Evolutionary conservation across 2,329 filamentous ascomycete genomes (phyloP), one percentile per base, ranked within the genome.

Genomic region (Cladophialophora bantiana): DNA sequence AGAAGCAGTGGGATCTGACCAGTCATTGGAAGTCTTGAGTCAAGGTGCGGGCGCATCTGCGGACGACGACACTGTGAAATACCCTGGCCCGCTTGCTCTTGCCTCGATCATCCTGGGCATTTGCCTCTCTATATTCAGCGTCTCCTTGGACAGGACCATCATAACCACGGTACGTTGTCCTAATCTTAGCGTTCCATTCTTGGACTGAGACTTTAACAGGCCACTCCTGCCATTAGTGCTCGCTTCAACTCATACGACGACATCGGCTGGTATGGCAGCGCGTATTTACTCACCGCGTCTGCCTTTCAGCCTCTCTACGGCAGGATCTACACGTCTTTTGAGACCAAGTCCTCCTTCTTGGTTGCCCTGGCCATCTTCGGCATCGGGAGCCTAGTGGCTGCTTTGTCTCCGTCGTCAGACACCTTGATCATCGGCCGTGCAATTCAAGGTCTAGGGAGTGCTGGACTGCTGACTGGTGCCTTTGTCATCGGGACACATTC

Each of bases 401-500:
- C 68, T 7, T 64, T 76, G 6, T 71, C 74, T 2, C 73, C 72
- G 7, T 71, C 66, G 26, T 73, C 72, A 0, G 65, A 55, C 2
- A 61, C 69, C 1, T 65, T 79, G 18, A 77, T 78, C 57, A 55
- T 75, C 7, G 77, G 77, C 4, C 69, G 77, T 9, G 75, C 76
- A 7, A 73, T 79, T 36, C 68, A 73, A 40, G 77, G 77, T 1
- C 48, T 75, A 31, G 77, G 77, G 1, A 73, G 68, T 42, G 74
- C 75, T 7, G 77, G 77, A 13, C 69, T 78, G 15, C 54, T 71
- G 4, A 71, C 71, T 9, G 85, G 85, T 59, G 77, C 77, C 1
- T 84, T 81, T 76, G 83, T 82, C 3, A 73, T 78, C 31, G 57
- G 75, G 15, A 71, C 72, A 7, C 69, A 74, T n/a, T 72, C 32